Conservation (phyloP, 2,329 filamentous ascomycete species). For the Periconia digitata region DNA sequence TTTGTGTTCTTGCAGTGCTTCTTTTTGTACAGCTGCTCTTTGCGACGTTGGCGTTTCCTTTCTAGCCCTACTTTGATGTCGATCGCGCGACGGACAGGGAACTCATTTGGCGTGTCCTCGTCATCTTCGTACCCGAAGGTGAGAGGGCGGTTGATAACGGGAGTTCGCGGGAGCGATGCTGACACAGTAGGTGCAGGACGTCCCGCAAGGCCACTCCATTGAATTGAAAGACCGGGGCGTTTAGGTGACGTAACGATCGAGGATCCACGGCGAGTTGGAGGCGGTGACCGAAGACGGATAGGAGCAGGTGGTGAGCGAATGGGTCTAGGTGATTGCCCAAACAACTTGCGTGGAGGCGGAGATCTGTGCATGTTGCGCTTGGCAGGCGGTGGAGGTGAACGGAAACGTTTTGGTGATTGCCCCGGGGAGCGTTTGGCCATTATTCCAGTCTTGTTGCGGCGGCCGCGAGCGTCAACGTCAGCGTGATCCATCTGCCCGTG, state of each 20-base stretch:
- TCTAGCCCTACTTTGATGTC: conserved; percentile 92
- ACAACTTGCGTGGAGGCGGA: conserved; percentile 57
- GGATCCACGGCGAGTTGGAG: conserved; percentile 57
- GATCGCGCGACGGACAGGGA: conserved; percentile 86
- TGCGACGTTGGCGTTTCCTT: conserved; percentile 87
- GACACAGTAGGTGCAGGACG: conserved; percentile 73
- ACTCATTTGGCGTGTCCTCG: conserved; percentile 43
- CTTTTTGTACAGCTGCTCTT: conserved; percentile 89
- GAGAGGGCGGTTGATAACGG: conserved; percentile 50
- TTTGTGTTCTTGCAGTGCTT: conserved; percentile 81
- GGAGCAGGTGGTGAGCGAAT: conserved; percentile 48
- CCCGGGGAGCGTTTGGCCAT: conserved; percentile 48
- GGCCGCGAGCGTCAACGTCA: conserved; percentile 52
- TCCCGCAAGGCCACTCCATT: conserved; percentile 57
- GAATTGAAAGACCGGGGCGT: conserved; percentile 44
- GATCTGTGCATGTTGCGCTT: conserved; percentile 41
- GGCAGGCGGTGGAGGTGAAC: conserved; percentile 53
- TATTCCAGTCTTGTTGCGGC: conserved; percentile 24
- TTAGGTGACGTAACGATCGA: conserved; percentile 33
- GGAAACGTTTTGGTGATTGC: conserved; percentile 63
- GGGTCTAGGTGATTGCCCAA: conserved; percentile 71
- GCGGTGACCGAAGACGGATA: conserved; percentile 63
- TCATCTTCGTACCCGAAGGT: conserved; percentile 46
- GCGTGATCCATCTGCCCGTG: conserved; percentile 72
- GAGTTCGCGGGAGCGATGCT: conserved; percentile 81